Base-by-base conservation (phyloP, 176 grass and related monocot species). In the Poa pratensis region DNA sequence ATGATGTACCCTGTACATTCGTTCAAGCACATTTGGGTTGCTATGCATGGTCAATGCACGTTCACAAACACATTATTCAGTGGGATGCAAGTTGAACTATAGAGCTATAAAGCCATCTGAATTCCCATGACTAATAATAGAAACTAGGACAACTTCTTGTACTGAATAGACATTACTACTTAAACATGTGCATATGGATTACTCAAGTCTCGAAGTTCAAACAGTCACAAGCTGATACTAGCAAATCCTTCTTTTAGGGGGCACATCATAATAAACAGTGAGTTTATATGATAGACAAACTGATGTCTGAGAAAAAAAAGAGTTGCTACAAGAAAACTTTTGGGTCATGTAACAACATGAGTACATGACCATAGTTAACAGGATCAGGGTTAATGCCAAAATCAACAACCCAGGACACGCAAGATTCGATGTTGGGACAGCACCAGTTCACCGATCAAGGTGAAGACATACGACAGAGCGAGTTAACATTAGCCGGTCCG, bases 71-170 rank as follows among this genome's bases (percentile, higher is more conserved):
- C 5, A 83, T 48, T n/a, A 45, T 43, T 72, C 32, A 63, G 26
- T 60, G 67, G 37, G 10, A 16, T 80, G 34, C 28, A 74, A 74
- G 30, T 75, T n/a, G 48, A 87, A 76, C 51, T 57, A 6, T 0
- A 0, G 16, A 4, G 32, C 14, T 39, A 67, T 58, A 57, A 27
- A 66, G 48, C 39, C 45, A 82, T n/a, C 23, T 76, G 46, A 17
- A 67, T 43, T 76, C 3, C 10, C 6, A 63, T 77, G 12, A 12
- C 76, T 37, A 13, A 57, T 49, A n/a, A 65, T 28, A 55, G 51
- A 1, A 6, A 66, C 19, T 67, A 9, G 12, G 40, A 69, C 11
- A 58, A 14, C 37, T 30, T 58, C 67, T 75, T 76, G 35, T 12
- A 18, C 19, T 68, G 1, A 63, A 26, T 4, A 51, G 68, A 57